Evolutionary conservation across 2,329 filamentous ascomycete species (phyloP).

Genomic region (Colletotrichum falcatum): DNA sequence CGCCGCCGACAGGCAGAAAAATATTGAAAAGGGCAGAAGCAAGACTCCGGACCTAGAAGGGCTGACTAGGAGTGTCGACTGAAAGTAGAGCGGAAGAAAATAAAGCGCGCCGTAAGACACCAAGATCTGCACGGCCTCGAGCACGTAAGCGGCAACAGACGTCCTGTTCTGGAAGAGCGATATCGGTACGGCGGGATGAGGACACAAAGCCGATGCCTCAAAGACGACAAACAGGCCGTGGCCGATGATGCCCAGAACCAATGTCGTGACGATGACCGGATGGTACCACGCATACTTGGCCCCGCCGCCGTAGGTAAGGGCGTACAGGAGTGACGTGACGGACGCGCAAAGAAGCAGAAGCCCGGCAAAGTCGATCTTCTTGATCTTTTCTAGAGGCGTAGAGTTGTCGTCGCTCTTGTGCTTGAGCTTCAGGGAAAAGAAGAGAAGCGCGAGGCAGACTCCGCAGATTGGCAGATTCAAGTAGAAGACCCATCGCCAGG

Average conservation of each 20-base stretch:
- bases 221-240: conserved; percentile 52
- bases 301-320: conserved; percentile 40
- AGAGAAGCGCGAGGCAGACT: conserved; percentile 41
- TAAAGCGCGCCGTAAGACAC: conserved; percentile 61
- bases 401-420: conserved; percentile 35
- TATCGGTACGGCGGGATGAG: conserved; percentile 55
- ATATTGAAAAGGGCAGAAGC: conserved; percentile 53
- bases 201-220: conserved; percentile 45
- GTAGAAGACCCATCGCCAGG: conserved; percentile 60
- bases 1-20: conserved; percentile 45
- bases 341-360: conserved; percentile 54
- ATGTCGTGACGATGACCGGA: conserved; percentile 45
- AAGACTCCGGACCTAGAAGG: conserved; percentile 51
- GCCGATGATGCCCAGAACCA: conserved; percentile 53
- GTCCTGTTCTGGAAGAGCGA: conserved; percentile 60
- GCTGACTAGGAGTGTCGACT: conserved; percentile 57
- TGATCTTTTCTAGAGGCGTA: conserved; percentile 39
- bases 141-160: conserved; percentile 72
- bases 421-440: conserved; percentile 44
- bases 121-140: conserved; percentile 79
- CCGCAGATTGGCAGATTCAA: conserved; percentile 53
- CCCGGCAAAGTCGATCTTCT: conserved; percentile 54
- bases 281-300: not conserved
- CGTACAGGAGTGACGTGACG: conserved; percentile 50
- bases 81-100: conserved; percentile 61